phyloP scores from a whole-genome alignment of 2,329 filamentous ascomycete species.

The Colletotrichum shisoi region DNA sequence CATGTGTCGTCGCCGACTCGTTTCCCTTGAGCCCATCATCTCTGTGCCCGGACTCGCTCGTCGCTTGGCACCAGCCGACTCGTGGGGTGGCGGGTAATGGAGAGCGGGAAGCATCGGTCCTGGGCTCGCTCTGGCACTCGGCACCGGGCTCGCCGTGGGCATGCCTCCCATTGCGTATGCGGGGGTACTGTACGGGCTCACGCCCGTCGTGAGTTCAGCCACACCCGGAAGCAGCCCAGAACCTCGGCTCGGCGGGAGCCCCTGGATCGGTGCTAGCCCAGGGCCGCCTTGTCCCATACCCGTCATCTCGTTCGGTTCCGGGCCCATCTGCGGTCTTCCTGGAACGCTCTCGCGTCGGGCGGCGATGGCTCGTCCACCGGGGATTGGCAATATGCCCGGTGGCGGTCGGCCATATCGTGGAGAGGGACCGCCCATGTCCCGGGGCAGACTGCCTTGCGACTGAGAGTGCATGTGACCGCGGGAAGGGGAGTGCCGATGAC shows the following conservation, averaged over 20 bases:
- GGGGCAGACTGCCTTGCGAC: slow-evolving; percentile 57
- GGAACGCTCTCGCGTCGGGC: slow-evolving; percentile 55
- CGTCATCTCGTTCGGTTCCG: slow-evolving; percentile 48
- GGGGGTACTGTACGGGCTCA: slow-evolving; percentile 67
- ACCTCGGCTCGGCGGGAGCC: slow-evolving; percentile 50
- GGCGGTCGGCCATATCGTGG: slow-evolving; percentile 53
- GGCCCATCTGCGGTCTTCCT: slow-evolving; percentile 46
- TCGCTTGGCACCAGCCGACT: slow-evolving; percentile 59
- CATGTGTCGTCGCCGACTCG: slow-evolving; percentile 52
- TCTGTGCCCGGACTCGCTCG: slow-evolving; percentile 58
- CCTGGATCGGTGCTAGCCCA: slow-evolving; percentile 63
- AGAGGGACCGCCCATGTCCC: slow-evolving; percentile 54
- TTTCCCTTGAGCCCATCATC: slow-evolving; percentile 53
- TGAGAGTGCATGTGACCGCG: slow-evolving; percentile 53
- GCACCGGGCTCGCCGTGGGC: slow-evolving; percentile 50
- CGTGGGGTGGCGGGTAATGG: slow-evolving; percentile 50
- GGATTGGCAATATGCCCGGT: slow-evolving; percentile 46
- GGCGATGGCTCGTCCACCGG: slow-evolving; percentile 50
- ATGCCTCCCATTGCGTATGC: slow-evolving; percentile 57
- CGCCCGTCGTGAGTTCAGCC: slow-evolving; percentile 69
- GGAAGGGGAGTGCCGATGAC: slow-evolving; percentile 37
- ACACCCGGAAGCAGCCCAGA: slow-evolving; percentile 65
- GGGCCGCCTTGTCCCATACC: slow-evolving; percentile 49
- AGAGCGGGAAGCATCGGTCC: slow-evolving; percentile 50
- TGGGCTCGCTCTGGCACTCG: slow-evolving; percentile 55